These are phyloP conservation scores for Apiospora aurea DNA, from an alignment of 2,329 filamentous ascomycete genomes.

Conservation along the genomic window DNA sequence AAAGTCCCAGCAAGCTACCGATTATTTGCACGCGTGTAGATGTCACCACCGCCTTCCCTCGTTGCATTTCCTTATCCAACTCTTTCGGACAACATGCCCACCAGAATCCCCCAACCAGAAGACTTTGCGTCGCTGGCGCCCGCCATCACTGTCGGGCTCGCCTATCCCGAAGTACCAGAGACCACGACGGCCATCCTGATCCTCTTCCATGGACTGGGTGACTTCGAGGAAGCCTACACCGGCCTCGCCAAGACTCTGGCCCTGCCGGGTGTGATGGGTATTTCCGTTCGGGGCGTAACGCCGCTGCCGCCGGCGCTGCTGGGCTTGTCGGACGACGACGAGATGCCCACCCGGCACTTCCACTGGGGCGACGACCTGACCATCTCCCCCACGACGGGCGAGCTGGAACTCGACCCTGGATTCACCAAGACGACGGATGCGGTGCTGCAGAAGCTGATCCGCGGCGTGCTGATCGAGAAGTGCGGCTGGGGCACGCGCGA, in stretches of 20 bases:
- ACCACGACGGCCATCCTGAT: constrained; percentile 78
- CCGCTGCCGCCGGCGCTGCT: constrained; percentile 73
- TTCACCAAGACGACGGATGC: constrained; percentile 57
- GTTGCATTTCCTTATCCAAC: neutral
- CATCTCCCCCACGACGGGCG: constrained; percentile 57
- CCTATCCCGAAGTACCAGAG: constrained; percentile 61
- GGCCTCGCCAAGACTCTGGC: constrained; percentile 71
- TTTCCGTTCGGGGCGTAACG: constrained; percentile 75
- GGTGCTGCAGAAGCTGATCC: constrained; percentile 60
- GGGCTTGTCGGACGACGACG: constrained; percentile 45
- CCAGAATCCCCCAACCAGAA: constrained; percentile 55
- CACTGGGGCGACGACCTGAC: constrained; percentile 75
- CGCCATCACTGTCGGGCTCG: constrained; percentile 52
- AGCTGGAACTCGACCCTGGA: constrained; percentile 68
- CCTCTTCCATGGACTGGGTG: constrained; percentile 85
- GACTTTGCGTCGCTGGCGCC: constrained; percentile 57
- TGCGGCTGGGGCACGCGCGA: constrained; percentile 68
- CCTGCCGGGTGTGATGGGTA: constrained; percentile 78
- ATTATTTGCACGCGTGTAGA: neutral
- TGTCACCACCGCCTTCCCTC: neutral
- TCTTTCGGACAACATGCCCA: constrained; percentile 44
- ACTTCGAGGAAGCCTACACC: constrained; percentile 73
- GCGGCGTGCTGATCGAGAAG: constrained; percentile 56
- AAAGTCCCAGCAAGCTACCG: neutral
- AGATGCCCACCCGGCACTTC: constrained; percentile 46